These are phyloP conservation scores for Babesia divergens DNA, from an alignment of 169 alveolate genomes.

Conservation along the genomic window DNA sequence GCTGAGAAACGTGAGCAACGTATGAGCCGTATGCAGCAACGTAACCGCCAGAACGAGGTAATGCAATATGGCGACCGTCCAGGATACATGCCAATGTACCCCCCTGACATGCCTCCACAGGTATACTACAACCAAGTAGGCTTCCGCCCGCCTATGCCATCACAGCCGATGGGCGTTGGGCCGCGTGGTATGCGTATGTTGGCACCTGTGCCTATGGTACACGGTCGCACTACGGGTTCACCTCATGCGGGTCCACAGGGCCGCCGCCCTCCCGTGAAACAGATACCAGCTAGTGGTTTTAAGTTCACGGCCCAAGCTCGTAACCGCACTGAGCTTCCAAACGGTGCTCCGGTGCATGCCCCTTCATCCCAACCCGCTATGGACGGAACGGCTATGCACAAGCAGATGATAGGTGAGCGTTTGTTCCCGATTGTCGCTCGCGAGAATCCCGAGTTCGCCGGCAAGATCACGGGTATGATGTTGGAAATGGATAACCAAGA, in stretches of 20 bases:
- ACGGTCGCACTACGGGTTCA: slow-evolving; percentile 9
- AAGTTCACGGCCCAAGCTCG: slow-evolving; percentile 81
- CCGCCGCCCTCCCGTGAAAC: slow-evolving; percentile 33
- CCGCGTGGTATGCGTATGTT: slow-evolving; percentile 47
- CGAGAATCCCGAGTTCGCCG: slow-evolving; percentile 91
- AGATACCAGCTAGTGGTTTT: slow-evolving; percentile 63
- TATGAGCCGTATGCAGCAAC: slow-evolving; percentile 84
- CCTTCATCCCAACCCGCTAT: slow-evolving; percentile 42
- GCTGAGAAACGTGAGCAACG: slow-evolving; percentile 91
- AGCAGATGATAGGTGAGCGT: slow-evolving; percentile 92
- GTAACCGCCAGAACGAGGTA: slow-evolving; percentile 78
- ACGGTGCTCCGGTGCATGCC: slow-evolving; percentile 58
- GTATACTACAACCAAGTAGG: slow-evolving; percentile 39
- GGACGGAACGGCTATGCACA: slow-evolving; percentile 87
- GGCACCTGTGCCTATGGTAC: slow-evolving; percentile 46
- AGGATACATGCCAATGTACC: slow-evolving; percentile 50
- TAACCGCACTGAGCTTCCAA: slow-evolving; percentile 69
- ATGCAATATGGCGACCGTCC: slow-evolving; percentile 70
- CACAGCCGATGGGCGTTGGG: slow-evolving; percentile 41
- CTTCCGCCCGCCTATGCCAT: slow-evolving; percentile 13
- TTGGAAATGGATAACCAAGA: slow-evolving; percentile 93
- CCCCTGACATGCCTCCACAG: slow-evolving; percentile 31
- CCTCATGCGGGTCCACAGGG: slow-evolving; percentile 24
- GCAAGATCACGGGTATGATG: slow-evolving; percentile 95
- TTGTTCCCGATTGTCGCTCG: slow-evolving; percentile 89